Conservation (phyloP, 169 alveolate species). For the Besnoitia besnoiti region DNA sequence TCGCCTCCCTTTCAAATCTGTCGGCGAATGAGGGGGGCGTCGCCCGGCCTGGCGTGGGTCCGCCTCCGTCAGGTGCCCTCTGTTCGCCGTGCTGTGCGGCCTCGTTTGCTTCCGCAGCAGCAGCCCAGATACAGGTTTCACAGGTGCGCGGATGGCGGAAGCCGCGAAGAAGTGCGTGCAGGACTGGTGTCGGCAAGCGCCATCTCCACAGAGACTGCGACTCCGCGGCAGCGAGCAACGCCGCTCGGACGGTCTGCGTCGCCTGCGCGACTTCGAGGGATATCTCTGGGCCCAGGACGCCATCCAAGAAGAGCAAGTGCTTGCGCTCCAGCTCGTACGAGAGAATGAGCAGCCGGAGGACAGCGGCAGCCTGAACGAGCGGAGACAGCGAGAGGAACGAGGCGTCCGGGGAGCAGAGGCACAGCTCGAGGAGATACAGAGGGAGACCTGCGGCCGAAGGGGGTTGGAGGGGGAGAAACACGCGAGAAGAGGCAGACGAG, state of each 20-base stretch:
- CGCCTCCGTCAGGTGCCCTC: too few species aligned
- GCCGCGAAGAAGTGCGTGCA: not conserved
- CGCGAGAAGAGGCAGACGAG: not conserved
- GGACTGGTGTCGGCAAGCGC: not conserved
- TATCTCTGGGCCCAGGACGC: slow-evolving; percentile 8
- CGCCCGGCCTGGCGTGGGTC: too few species aligned
- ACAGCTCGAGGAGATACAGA: not conserved
- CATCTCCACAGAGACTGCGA: not conserved
- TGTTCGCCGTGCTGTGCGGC: too few species aligned
- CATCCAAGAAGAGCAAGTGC: not conserved
- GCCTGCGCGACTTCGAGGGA: not conserved
- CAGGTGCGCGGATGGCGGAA: not conserved
- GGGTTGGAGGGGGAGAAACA: not conserved
- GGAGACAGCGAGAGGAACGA: not conserved
- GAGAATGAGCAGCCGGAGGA: not conserved
- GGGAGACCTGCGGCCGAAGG: not conserved
- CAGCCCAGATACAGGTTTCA: not conserved
- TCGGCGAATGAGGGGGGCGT: too few species aligned
- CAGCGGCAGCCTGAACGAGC: not conserved
- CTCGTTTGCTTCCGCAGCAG: too few species aligned
- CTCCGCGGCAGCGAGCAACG: not conserved
- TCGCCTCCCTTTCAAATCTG: too few species aligned
- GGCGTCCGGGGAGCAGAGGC: not conserved
- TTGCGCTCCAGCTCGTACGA: not conserved
- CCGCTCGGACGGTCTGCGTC: not conserved